phyloP scores from a whole-genome alignment of 768 basidiomycete genomes.

The Boletales sp. region DNA sequence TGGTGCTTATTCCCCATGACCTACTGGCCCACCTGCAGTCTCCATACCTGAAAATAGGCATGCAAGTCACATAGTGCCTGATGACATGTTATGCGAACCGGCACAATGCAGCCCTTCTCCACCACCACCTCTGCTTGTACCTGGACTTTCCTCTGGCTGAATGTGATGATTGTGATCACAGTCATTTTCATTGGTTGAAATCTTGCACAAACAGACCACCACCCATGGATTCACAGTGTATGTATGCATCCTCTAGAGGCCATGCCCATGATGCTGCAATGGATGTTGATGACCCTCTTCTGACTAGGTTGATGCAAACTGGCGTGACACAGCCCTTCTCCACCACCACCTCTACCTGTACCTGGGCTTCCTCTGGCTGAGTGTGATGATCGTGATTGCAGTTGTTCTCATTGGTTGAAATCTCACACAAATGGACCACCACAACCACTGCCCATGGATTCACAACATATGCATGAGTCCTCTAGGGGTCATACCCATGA shows the following conservation, averaged over 20 bases:
- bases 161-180: no score
- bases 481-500: constrained; percentile 20
- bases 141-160: no score
- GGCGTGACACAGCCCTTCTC: constrained; percentile 13
- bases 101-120: no score
- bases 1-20: constrained; percentile 5
- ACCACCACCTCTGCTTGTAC: no score
- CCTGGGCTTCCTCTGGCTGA: constrained; percentile 2
- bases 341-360: constrained; percentile 9
- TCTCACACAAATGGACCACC: constrained; percentile 5
- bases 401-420: constrained; percentile 15
- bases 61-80: background rate
- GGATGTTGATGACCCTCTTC: no score
- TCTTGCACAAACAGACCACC: no score
- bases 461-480: constrained; percentile 16
- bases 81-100: constrained; percentile 6
- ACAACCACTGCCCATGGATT: constrained; percentile 15
- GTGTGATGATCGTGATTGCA: constrained; percentile 13
- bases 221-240: no score
- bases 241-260: no score
- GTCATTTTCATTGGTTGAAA: no score
- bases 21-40: constrained; percentile 1
- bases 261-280: no score
- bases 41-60: constrained; percentile 8
- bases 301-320: no score